These are phyloP conservation scores for Plasmodium sp. DNA, from an alignment of 169 alveolate species.

Conservation along the genomic window DNA sequence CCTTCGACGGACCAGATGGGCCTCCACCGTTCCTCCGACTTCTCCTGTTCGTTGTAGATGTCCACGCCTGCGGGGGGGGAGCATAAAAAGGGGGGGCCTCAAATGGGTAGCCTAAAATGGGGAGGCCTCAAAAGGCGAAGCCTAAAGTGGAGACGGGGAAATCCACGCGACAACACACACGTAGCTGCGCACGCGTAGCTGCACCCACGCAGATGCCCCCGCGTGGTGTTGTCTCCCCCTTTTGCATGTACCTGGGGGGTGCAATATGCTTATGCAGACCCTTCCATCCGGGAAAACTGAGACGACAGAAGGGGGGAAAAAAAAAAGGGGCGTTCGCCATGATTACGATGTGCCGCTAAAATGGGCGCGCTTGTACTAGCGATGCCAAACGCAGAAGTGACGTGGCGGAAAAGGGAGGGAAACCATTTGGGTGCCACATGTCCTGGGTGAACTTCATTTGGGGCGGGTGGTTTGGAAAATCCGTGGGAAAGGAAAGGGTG, in stretches of 20 bases:
- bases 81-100: background rate
- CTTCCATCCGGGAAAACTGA: conserved; percentile 92
- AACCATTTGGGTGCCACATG: conserved; percentile 98
- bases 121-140: background rate
- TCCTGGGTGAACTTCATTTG: conserved; percentile 96
- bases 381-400: background rate
- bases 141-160: background rate
- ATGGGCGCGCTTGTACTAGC: background rate
- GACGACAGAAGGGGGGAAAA: background rate
- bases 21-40: conserved; percentile 99
- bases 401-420: background rate
- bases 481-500: conserved; percentile 95
- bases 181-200: background rate
- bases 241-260: conserved; percentile 93
- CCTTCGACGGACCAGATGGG: conserved; percentile 98
- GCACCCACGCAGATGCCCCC: background rate
- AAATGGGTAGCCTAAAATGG: background rate
- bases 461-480: conserved; percentile 98
- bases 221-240: background rate
- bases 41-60: conserved; percentile 95
- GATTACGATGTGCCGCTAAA: conserved; percentile 1
- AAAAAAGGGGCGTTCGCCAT: background rate
- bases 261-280: conserved; percentile 98
- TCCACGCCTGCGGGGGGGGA: conserved; percentile 80
- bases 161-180: background rate